A percentile compares a stretch with the other conserved stretches of the same genome.
Evolutionary conservation across 148 eudicot species (phyloP).

Genomic region (Amaranthus cruentus): DNA sequence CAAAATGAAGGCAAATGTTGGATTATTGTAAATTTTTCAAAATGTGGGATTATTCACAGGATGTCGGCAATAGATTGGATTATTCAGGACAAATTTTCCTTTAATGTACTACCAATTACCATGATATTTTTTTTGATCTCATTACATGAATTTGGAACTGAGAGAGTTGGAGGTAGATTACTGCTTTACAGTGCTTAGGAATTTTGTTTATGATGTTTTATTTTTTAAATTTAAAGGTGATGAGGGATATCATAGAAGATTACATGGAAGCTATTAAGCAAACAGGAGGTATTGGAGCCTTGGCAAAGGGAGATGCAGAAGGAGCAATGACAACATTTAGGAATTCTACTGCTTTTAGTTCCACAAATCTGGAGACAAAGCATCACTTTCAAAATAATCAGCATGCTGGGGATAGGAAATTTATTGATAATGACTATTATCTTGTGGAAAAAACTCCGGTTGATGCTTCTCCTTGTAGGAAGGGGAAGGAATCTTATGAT

Average conservation of each 20-base stretch:
- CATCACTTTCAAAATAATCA: constrained; percentile 21
- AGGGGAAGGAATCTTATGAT: constrained; percentile 31
- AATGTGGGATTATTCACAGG: too few relatives aligned
- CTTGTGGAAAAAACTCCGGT: constrained; percentile 14
- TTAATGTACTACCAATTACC: background rate
- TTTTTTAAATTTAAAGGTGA: constrained; percentile 41
- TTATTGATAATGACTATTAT: constrained; percentile 22
- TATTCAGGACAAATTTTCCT: too few relatives aligned
- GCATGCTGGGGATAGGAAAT: constrained; percentile 25
- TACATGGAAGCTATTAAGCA: constrained; percentile 70
- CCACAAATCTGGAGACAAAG: constrained; percentile 23
- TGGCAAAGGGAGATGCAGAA: constrained; percentile 34
- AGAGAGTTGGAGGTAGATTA: background rate
- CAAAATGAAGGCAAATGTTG: too few relatives aligned
- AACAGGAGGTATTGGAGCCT: constrained; percentile 63
- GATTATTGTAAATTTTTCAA: too few relatives aligned
- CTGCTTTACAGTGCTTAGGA: background rate
- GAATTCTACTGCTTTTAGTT: constrained; percentile 27
- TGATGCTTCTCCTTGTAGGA: constrained; percentile 21
- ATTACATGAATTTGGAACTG: background rate
- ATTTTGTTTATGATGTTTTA: background rate
- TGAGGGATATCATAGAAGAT: constrained; percentile 86
- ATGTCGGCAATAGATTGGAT: too few relatives aligned
- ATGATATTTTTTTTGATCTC: background rate
- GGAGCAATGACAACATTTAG: constrained; percentile 27